Evolutionary conservation across 73 alveolate genomes (phyloP).

Genomic region (Breviolum minutum): DNA sequence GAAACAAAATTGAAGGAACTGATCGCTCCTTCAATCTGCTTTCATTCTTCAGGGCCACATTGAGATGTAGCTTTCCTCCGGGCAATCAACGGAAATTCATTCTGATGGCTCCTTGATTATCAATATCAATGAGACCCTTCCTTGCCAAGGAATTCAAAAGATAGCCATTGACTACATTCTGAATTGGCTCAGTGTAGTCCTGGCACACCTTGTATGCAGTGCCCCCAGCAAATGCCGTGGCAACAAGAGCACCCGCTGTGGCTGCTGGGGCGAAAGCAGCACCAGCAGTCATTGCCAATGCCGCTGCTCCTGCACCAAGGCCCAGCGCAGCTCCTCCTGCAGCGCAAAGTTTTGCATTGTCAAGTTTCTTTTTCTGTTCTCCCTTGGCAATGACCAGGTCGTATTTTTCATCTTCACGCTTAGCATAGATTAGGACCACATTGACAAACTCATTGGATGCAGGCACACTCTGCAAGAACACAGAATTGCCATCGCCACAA

Average conservation of each 20-base stretch:
- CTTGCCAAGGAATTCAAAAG: neutral
- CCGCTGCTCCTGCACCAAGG: neutral
- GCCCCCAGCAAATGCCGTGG: neutral
- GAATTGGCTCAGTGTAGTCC: neutral
- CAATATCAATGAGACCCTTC: slow-evolving; percentile 10
- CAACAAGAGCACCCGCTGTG: neutral
- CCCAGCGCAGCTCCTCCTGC: neutral
- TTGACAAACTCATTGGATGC: neutral
- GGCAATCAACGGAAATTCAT: too few species aligned
- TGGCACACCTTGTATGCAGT: neutral
- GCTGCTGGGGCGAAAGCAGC: neutral
- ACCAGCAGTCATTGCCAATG: neutral
- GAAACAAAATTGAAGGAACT: too few species aligned
- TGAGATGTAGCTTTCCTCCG: too few species aligned
- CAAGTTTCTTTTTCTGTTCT: neutral
- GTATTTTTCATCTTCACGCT: neutral
- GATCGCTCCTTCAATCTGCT: too few species aligned
- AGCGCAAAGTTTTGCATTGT: neutral
- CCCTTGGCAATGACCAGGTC: slow-evolving; percentile 6
- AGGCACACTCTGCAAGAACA: neutral
- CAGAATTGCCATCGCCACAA: neutral
- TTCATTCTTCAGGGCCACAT: too few species aligned
- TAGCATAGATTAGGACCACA: neutral
- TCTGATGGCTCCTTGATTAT: neutral
- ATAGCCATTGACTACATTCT: neutral